These are phyloP conservation scores for Coemansia sp. DNA, from an alignment of 192 early-diverging fungal species.

Conservation along the genomic window DNA sequence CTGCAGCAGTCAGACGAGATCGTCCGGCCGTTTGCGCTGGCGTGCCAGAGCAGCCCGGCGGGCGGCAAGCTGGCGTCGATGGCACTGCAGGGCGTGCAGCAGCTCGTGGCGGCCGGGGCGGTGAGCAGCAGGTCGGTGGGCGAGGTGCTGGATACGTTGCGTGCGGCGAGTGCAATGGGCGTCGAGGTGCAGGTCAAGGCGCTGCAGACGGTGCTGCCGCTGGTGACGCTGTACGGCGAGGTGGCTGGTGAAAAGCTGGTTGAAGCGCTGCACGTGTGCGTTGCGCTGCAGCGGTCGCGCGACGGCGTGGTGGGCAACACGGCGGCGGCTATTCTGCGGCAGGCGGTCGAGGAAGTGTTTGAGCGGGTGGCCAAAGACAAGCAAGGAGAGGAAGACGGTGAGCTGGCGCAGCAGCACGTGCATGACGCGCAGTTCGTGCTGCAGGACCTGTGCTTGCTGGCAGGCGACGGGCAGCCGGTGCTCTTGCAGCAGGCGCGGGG, in stretches of 20 bases:
- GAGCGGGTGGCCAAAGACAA: conserved; percentile 45
- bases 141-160: conserved; percentile 66
- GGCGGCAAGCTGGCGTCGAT: conserved; percentile 76
- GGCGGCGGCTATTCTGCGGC: conserved; percentile 45
- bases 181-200: conserved; percentile 92
- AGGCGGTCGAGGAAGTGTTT: conserved; percentile 51
- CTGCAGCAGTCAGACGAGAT: conserved; percentile 70
- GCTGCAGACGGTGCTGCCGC: conserved; percentile 86
- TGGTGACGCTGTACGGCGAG: conserved; percentile 76
- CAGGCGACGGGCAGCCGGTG: conserved; percentile 61
- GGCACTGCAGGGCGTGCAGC: conserved; percentile 81
- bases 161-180: conserved; percentile 62
- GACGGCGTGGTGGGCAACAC: conserved; percentile 51
- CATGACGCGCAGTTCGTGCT: conserved; percentile 88
- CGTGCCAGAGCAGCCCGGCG: conserved; percentile 75
- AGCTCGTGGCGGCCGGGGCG: conserved; percentile 36
- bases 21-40: conserved; percentile 79
- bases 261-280: conserved; percentile 80
- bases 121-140: conserved; percentile 54
- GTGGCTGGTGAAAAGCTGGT: conserved; percentile 82
- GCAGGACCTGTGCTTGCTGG: conserved; percentile 84
- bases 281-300: conserved; percentile 80
- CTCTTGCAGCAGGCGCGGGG: conserved; percentile 53
- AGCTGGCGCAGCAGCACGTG: conserved; percentile 57
- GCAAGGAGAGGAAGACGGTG: neutral